These are phyloP conservation scores for Rhodotorula sp. DNA, from an alignment of 1,284 basidiomycete genomes.

Conservation along the genomic window DNA sequence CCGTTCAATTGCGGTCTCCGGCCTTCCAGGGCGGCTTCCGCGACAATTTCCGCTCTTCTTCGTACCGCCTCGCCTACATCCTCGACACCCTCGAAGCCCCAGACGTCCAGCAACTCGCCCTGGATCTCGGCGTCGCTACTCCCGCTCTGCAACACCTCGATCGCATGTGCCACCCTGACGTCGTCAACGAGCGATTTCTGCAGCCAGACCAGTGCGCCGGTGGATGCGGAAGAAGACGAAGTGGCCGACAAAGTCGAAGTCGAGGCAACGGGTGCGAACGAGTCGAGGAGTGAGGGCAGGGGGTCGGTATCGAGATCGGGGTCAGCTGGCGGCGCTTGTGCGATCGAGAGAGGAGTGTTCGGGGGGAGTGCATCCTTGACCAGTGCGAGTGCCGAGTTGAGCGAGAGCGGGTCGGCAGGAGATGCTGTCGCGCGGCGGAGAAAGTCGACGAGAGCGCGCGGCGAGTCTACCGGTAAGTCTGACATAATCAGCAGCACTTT, in stretches of 20 bases:
- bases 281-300: conserved; percentile 13
- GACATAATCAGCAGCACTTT: not conserved
- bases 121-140: conserved; percentile 67
- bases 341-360: not conserved
- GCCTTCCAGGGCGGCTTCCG: not conserved
- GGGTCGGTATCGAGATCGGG: conserved; percentile 16
- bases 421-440: not conserved
- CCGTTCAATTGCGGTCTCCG: not conserved
- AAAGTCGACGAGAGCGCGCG: not conserved
- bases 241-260: not conserved
- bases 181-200: conserved; percentile 9
- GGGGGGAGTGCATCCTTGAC: conserved; percentile 5
- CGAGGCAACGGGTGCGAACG: not conserved
- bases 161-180: not conserved
- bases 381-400: conserved; percentile 1
- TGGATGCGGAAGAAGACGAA: not conserved
- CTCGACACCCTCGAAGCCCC: conserved; percentile 83
- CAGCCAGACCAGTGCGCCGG: conserved; percentile 16
- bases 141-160: conserved; percentile 23
- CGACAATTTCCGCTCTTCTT: conserved; percentile 42
- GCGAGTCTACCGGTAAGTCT: not conserved
- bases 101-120: conserved; percentile 70
- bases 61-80: conserved; percentile 47
- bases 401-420: not conserved
- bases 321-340: not conserved